These are phyloP conservation scores for Mycocentrospora acerina DNA, from an alignment of 2,329 filamentous ascomycete genomes.

Conservation along the genomic window DNA sequence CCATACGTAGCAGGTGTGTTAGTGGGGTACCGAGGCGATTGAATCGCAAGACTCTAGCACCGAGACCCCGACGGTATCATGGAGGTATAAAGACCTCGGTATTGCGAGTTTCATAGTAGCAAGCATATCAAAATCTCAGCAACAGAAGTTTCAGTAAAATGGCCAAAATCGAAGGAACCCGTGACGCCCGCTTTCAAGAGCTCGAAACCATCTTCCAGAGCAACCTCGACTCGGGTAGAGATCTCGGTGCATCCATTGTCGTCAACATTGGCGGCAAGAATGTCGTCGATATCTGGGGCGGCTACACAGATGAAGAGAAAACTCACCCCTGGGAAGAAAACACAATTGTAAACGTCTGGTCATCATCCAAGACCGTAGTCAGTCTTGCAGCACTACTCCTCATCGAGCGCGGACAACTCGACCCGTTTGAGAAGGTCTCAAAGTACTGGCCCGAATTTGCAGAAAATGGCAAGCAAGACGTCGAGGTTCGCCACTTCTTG, in stretches of 20 bases:
- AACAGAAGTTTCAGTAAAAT: slow-evolving; percentile 8
- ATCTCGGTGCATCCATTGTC: slow-evolving; percentile 18
- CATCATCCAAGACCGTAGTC: slow-evolving; percentile 14
- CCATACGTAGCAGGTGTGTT: too few relatives aligned
- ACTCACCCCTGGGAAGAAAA: slow-evolving; percentile 14
- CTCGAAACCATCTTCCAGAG: slow-evolving; percentile 11
- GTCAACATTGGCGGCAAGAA: slow-evolving; percentile 19
- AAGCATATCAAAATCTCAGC: too few relatives aligned
- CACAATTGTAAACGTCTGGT: slow-evolving; percentile 21
- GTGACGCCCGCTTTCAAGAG: slow-evolving; percentile 13
- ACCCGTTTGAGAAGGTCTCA: slow-evolving; percentile 15
- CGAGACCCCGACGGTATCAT: too few relatives aligned
- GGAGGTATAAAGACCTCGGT: too few relatives aligned
- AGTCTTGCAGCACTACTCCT: slow-evolving; percentile 14
- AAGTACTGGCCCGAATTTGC: slow-evolving; percentile 25
- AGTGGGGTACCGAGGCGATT: too few relatives aligned
- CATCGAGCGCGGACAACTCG: slow-evolving; percentile 14
- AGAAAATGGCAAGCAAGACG: slow-evolving; percentile 14
- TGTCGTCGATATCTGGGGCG: slow-evolving; percentile 22
- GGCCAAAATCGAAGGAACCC: slow-evolving; percentile 15
- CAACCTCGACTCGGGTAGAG: slow-evolving; percentile 11
- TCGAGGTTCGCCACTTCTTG: slow-evolving; percentile 18
- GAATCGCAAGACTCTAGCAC: too few relatives aligned
- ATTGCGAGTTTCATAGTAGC: too few relatives aligned
- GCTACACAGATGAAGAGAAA: slow-evolving; percentile 10